Evolutionary conservation across 2,329 filamentous ascomycete genomes (phyloP).

Genomic region (Aspergillus udagawae): DNA sequence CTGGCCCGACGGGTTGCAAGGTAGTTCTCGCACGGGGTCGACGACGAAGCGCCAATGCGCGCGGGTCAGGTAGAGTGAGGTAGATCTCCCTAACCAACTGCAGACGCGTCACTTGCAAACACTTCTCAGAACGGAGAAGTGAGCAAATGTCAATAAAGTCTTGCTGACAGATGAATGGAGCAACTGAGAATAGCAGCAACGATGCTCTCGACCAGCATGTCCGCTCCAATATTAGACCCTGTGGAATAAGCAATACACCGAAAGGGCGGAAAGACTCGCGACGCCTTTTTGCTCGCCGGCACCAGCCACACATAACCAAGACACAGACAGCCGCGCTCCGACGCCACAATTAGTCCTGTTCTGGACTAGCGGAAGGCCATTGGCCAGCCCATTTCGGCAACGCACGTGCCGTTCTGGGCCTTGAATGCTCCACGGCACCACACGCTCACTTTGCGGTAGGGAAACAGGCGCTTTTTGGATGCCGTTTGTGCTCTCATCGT

Average conservation of each 20-base stretch:
- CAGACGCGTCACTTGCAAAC: conserved; percentile 2
- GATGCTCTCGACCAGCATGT: not conserved
- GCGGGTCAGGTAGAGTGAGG: not conserved
- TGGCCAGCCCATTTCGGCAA: not conserved
- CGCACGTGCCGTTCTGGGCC: not conserved
- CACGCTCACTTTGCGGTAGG: not conserved
- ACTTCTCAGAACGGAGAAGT: not conserved
- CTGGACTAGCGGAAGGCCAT: not conserved
- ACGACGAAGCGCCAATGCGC: not conserved
- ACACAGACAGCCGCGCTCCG: not conserved
- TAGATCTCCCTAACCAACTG: not conserved
- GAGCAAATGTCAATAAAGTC: not conserved
- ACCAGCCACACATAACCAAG: not conserved
- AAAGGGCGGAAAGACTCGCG: conserved; percentile 5
- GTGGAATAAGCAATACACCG: not conserved
- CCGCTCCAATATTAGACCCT: not conserved
- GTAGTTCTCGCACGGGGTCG: not conserved
- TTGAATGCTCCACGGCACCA: conserved; percentile 1
- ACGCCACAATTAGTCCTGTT: not conserved
- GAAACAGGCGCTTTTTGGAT: not conserved
- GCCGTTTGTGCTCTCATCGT: not conserved
- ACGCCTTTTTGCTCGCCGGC: not conserved
- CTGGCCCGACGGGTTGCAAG: not conserved
- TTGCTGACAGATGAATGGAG: not conserved
- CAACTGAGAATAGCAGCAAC: not conserved